Conservation (phyloP, 208 protist species). For the Trypanosoma rangeli region DNA sequence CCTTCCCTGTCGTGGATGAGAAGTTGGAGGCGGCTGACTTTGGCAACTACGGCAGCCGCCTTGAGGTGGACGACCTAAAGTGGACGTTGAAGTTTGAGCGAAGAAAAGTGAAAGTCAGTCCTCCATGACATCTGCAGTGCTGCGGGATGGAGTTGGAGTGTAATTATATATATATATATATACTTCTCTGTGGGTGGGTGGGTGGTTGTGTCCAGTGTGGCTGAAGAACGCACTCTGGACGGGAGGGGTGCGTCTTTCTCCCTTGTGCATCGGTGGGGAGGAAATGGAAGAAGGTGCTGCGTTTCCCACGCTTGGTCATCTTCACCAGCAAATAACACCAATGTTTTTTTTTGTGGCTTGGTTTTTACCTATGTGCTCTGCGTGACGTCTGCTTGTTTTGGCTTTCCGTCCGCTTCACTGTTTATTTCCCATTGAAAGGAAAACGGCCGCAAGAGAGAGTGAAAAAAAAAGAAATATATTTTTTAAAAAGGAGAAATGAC, state of each 20-base stretch:
- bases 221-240: neutral
- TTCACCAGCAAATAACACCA: no score
- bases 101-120: constrained; percentile 20
- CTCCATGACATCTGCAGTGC: neutral
- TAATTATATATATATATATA: neutral
- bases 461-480: constrained; percentile 21
- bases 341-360: neutral
- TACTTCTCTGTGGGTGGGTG: neutral
- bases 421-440: constrained; percentile 8
- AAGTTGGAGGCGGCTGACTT: constrained; percentile 48
- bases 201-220: no score
- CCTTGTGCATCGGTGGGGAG: no score
- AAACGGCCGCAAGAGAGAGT: neutral
- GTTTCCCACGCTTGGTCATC: no score
- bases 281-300: neutral
- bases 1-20: constrained; percentile 30
- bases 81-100: constrained; percentile 59
- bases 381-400: no score
- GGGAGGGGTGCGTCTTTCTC: neutral
- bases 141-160: neutral
- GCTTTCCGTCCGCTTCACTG: constrained; percentile 2
- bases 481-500: constrained; percentile 5
- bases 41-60: constrained; percentile 48
- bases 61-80: constrained; percentile 81
- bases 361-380: no score